Percentiles rank a stretch among this genome's conserved stretches.
Evolutionary conservation across 345 rosid species (phyloP).

Genomic region (Mangifera indica): DNA sequence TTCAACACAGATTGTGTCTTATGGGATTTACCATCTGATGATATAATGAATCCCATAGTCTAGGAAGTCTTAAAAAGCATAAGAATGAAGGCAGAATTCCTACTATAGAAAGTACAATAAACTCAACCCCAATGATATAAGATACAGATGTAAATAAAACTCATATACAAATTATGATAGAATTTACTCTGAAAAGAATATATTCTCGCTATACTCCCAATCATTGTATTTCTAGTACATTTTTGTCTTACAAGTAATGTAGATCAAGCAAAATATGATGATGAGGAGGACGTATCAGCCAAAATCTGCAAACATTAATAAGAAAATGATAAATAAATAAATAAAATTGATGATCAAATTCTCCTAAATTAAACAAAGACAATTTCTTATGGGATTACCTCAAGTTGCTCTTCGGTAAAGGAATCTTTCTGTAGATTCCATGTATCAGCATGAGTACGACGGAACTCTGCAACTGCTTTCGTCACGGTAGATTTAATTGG

Average conservation of each 20-base stretch:
- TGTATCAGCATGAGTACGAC: slow-evolving; percentile 93
- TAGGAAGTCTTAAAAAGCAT: slow-evolving; percentile 17
- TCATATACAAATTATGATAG: slow-evolving; percentile 10
- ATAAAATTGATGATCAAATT: neutral
- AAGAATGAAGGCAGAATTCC: slow-evolving; percentile 15
- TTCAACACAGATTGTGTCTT: slow-evolving; percentile 72
- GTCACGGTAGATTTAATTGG: slow-evolving; percentile 92
- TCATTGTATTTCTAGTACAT: slow-evolving; percentile 22
- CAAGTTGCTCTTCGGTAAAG: slow-evolving; percentile 93
- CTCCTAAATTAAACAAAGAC: neutral
- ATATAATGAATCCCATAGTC: slow-evolving; percentile 63
- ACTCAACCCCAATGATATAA: slow-evolving; percentile 14
- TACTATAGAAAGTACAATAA: slow-evolving; percentile 25
- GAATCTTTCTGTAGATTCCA: slow-evolving; percentile 91
- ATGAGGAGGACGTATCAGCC: slow-evolving; percentile 92
- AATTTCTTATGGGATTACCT: slow-evolving; percentile 46
- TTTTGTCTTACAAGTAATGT: slow-evolving; percentile 14
- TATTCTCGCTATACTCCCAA: slow-evolving; percentile 17
- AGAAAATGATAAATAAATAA: slow-evolving; percentile 9
- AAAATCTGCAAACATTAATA: slow-evolving; percentile 61
- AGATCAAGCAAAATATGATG: slow-evolving; percentile 89
- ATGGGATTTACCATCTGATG: slow-evolving; percentile 84
- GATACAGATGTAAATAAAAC: slow-evolving; percentile 33
- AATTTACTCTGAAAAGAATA: slow-evolving; percentile 14
- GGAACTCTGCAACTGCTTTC: slow-evolving; percentile 96